Base-by-base conservation (phyloP, 352 stramenopile species). In the Pythium plurisporium region DNA sequence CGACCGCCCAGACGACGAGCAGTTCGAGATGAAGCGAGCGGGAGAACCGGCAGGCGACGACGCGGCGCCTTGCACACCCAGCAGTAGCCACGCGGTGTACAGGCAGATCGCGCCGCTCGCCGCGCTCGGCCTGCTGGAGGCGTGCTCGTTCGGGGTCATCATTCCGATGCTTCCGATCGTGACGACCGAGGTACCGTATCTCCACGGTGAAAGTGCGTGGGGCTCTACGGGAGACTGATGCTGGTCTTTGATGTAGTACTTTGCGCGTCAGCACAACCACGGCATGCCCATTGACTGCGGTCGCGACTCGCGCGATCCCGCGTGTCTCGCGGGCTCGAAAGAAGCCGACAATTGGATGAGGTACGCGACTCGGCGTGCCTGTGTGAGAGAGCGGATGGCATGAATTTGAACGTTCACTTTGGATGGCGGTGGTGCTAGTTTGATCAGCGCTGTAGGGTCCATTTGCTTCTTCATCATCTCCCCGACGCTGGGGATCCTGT, bases 401-500 rank as follows among this genome's bases (percentile, higher is more conserved):
- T 44, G n/a, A n/a, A n/a, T n/a, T n/a, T n/a, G n/a, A 38, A 15
- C 33, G 15, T 38, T 38, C 33, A 15, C 10, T 10, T 15, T 38
- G 9, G 15, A 38, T 10, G 33, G 33, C 10, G 10, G 33, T 15
- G 10, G 15, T 15, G 12, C 14, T 44, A 59, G 83, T 36, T 59
- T 86, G 30, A 87, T 88, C 41, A 82, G 75, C n/a, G 70, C 76
- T 7, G 44, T 83, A 14, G 83, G 79, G 11, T 87, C 66, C 2
- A 59, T 80, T 20, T 69, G 73, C 30, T 75, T 87, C 46, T 84
- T 93, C 48, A 64, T 93, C 41, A 43, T 91, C 33, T 84, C 83
- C 31, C 77, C 83, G n/a, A 78, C 88, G 31, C 64, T 93, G 5
- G 83, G 83, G 2, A 81, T 90, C 59, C 73, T 73, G n/a, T 93